phyloP scores from a whole-genome alignment of 169 alveolate species.

The Eimeria falciformis region DNA sequence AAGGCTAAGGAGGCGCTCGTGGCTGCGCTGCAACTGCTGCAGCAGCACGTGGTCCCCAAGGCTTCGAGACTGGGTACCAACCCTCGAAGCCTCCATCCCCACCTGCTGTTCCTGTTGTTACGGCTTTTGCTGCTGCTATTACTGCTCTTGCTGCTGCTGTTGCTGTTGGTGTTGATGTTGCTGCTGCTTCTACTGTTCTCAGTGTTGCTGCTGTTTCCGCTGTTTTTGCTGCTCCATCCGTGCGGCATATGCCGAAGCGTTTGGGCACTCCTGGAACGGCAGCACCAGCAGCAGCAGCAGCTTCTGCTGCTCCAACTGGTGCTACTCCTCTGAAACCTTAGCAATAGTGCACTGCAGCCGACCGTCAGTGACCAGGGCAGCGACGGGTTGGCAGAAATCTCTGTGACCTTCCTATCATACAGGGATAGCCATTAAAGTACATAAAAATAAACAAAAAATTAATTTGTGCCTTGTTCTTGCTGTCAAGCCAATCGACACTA shows the following conservation, averaged over 20 bases:
- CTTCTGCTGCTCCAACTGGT: not conserved
- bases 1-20: not conserved
- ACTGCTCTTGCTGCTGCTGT: not conserved
- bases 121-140: not conserved
- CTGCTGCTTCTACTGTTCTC: not conserved
- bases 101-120: not conserved
- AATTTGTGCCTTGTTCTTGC: too few species aligned
- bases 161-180: not conserved
- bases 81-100: slow-evolving; percentile 3
- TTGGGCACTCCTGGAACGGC: not conserved
- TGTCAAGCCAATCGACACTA: too few species aligned
- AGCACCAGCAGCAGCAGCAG: not conserved
- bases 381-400: too few species aligned
- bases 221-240: not conserved
- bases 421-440: too few species aligned
- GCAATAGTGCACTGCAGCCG: not conserved
- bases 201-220: not conserved
- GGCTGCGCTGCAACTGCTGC: slow-evolving; percentile 1
- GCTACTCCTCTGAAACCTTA: not conserved
- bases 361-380: not conserved
- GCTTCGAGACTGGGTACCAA: not conserved
- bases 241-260: too few species aligned
- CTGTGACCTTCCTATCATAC: too few species aligned
- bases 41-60: not conserved
- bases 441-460: too few species aligned